Base-by-base conservation (phyloP, 768 basidiomycete species). In the Trametes villosa region DNA sequence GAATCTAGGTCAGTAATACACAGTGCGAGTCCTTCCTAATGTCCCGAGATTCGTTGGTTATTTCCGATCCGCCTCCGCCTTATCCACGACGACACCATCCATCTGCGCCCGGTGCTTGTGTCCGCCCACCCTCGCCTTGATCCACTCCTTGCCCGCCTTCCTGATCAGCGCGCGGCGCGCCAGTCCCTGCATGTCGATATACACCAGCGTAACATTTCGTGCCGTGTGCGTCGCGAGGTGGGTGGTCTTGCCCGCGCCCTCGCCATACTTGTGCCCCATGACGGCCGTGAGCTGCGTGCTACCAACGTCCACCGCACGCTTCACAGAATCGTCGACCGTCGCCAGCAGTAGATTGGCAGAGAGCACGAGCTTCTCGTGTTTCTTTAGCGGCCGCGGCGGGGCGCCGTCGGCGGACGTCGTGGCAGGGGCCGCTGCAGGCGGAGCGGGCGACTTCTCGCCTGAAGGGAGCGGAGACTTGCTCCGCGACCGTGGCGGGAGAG, bases 161-260 rank as follows among this genome's bases (percentile, higher is more conserved):
- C 79, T 87, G 69, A 93, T 71, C 53, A 93, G 71, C 13, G 89
- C 91, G 46, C 83, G 77, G 57, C 89, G 77, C 9, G 89, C 90
- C 36, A 93, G 83, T 0, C 90, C 89, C 2, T 80, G 74, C 78
- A 88, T 80, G 70, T 92, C 91, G 40, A 92, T 81, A 72, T 92
- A 93, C 22, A 93, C 87, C 36, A 92, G 76, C 4, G 82, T 86
- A 13, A 90, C 84, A 72, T 92, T 92, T 61, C 83, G 77, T 33
- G 86, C 87, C 0, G 86, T 85, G 9, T 85, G 86, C 7, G 87
- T 83, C 58, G 87, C 75, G 53, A 89, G 74, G 49, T 80, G 72
- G 2, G 86, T 84, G 20, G 80, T 83, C 45, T 85, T 77, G 11
- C 79, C 87, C 8, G 86, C 87, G 51, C 88, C 85, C 0, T 81